Base-by-base conservation (phyloP, 768 basidiomycete species). In the Dacryopinax spathularia region DNA sequence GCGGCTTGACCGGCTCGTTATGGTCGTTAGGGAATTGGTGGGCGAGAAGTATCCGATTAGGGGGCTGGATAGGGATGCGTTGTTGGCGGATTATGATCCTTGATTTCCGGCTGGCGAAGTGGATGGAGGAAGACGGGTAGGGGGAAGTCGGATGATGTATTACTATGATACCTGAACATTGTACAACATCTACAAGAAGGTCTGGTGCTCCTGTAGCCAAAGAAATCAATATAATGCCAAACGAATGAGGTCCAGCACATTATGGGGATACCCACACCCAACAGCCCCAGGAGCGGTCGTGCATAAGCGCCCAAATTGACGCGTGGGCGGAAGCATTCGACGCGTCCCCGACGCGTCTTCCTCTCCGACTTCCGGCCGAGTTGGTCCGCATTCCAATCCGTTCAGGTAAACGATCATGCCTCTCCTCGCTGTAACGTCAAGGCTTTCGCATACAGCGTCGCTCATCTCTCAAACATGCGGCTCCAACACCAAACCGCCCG, bases 311-410 rank as follows among this genome's bases (percentile, higher is more conserved):
- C 22, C 39, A 41, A 22, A 15, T 27, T 15, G 43, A 44, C 48
- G 48, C 48, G 48, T 56, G 25, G 25, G 29, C 39, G 39, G 39
- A 41, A 41, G 39, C 48, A 56, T 56, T 56, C n/a, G 48, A 56
- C 48, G 48, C 48, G 48, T 56, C 39, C 7, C 22, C 48, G 48
- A 56, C 48, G 48, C 48, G 48, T 56, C 48, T n/a, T n/a, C n/a
- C n/a, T n/a, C n/a, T n/a, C n/a, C n/a, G n/a, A n/a, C n/a, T n/a
- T n/a, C n/a, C n/a, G n/a, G n/a, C n/a, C n/a, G n/a, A n/a, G n/a
- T n/a, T n/a, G n/a, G n/a, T n/a, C 48, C 48, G 5, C 48, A 56
- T 9, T 56, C 18, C 25, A 56, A 25, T 9, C 31, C n/a, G n/a
- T n/a, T n/a, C n/a, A n/a, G n/a, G n/a, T 18, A 15, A 56, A 56